Base-by-base conservation (phyloP, 176 grass and related monocot genomes). In the Musa beccarii region DNA sequence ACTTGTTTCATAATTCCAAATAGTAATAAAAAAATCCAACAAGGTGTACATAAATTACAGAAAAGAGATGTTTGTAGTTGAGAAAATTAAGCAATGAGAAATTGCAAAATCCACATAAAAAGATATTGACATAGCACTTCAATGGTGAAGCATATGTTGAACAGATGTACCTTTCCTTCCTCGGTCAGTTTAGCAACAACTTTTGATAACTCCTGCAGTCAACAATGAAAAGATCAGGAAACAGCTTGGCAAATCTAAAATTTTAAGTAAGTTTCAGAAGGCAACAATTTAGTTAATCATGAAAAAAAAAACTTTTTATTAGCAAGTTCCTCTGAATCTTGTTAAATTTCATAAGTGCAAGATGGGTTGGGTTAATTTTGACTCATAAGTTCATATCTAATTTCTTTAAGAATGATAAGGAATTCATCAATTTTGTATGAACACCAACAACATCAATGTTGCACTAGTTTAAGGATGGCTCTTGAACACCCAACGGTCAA, bases 131-230 rank as follows among this genome's bases (percentile, higher is more conserved):
- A 9, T 0, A 69, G 16, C 17, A 43, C 15, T 17, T 10, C 50
- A 49, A 20, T 51, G 19, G 13, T n/a, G 10, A 70, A 70, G 13
- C 2, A 74, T 51, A 71, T 21, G n/a, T 22, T 19, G 34, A 49
- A 12, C 49, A 80, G 75, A 59, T 12, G 23, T 91, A 99, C 90
- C 90, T 94, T 99, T 83, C 88, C 90, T 81, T 99, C 95, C 86
- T 99, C 95, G 52, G 95, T 82, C 80, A 94, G 83, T 80, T 94
- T 96, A 28, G 83, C 81, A 61, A 99, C 90, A 68, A 84, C 88
- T 82, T 99, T 99, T 53, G 91, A 51, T 76, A 99, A 83, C 66
- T 94, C 88, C 95, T 99, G 86, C 68, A 84, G 17, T 21, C 28
- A 83, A 83, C 57, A 50, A 22, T 75, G 21, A 83, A 83, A 24